A percentile compares a stretch with the other conserved stretches of the same genome.
Evolutionary conservation across 2,329 filamentous ascomycete genomes (phyloP).

Genomic region (Fusarium aywerte): DNA sequence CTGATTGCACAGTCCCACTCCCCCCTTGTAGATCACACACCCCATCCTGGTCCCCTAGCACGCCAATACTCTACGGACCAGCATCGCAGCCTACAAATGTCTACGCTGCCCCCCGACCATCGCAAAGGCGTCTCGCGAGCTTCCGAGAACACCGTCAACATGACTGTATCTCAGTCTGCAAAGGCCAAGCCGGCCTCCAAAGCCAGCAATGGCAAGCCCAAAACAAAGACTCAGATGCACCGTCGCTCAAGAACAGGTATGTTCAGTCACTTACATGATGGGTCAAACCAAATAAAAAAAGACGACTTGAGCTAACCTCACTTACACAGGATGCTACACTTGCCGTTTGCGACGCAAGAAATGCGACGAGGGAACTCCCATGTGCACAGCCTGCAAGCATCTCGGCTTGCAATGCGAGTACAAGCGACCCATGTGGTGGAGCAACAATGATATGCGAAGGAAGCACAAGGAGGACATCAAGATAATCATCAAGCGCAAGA

Average conservation of each 20-base stretch:
- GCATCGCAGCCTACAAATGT: conserved; percentile 65
- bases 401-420: conserved; percentile 93
- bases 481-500: conserved; percentile 96
- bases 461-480: conserved; percentile 96
- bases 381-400: conserved; percentile 74
- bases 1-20: conserved; percentile 41
- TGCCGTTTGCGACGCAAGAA: conserved; percentile 75
- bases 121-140: conserved; percentile 61
- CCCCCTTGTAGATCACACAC: conserved; percentile 39
- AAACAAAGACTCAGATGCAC: conserved; percentile 87
- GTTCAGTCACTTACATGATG: conserved; percentile 55
- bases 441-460: conserved; percentile 86
- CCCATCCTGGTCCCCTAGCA: conserved; percentile 43
- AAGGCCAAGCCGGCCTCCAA: conserved; percentile 70
- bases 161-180: conserved; percentile 69
- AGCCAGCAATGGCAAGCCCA: conserved; percentile 65
- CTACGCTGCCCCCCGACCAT: conserved; percentile 72
- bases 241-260: conserved; percentile 93
- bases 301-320: conserved; percentile 13
- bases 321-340: conserved; percentile 70
- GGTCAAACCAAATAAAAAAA: neutral
- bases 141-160: conserved; percentile 62
- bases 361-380: conserved; percentile 72
- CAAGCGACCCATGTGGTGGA: conserved; percentile 97
- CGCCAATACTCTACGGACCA: conserved; percentile 48